Evolutionary conservation across 352 stramenopile genomes (phyloP), one percentile per base, ranked within the genome.

Genomic region (Pythium chondricola): DNA sequence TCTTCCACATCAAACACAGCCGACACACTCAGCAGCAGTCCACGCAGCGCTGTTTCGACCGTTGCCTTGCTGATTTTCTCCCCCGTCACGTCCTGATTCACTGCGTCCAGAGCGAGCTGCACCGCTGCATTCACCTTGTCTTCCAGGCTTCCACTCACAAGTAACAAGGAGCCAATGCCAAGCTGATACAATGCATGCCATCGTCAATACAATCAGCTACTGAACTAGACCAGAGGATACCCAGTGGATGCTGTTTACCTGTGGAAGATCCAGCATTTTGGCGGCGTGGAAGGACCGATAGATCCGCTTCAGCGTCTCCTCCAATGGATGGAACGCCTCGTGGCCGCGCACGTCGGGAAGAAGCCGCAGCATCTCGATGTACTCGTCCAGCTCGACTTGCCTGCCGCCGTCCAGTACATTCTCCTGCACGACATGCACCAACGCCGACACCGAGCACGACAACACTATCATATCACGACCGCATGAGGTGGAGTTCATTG

Each of bases 1-100:
- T 70, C 71, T 14, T 77, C 57, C 13, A 83, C 55, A 25, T 87
- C 80, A 52, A 91, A 91, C 8, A 89, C 48, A 1, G 69, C 75
- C 0, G 75, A 72, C 1, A 91, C 51, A 0, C 73, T 73, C 2
- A 83, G 61, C 40, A 89, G 39, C 18, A 91, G 52, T 22, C 62
- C 82, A 5, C 60, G 51, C 18, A 91, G 37, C 13, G 75, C 74
- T 16, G 32, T 22, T 22, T 8, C 32, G 21, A 63, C 10, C 14
- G 24, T 35, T 2, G 21, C 24, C 27, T 52, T 58, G 33, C 26
- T 41, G 11, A 30, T 20, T 4, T n/a, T 37, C 1, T 51, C 35
- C 6, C 11, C 1, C 3, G 21, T 6, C 9, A 14, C 29, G 16
- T 48, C 37, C 26, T 63, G 36, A 4, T 50, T 52, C 2, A 31